Conservation (phyloP, 768 basidiomycete species). For the Dacryopinax primogenitus region DNA sequence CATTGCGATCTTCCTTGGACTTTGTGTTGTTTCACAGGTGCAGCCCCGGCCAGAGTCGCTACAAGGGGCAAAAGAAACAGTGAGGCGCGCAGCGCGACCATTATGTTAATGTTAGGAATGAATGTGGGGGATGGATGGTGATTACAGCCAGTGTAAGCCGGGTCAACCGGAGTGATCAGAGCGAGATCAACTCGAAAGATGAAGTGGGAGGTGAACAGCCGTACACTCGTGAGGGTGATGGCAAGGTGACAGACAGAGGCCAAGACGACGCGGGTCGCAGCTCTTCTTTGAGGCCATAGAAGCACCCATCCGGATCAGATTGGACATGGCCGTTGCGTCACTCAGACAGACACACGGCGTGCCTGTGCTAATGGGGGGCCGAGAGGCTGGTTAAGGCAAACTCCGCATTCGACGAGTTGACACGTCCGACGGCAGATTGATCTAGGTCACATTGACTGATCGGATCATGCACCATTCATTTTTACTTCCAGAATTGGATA, state of each 20-base stretch:
- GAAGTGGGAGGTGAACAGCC: background rate
- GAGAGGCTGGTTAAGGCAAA: background rate
- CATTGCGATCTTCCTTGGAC: background rate
- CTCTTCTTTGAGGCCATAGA: background rate
- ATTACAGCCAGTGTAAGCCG: slow-evolving; percentile 8
- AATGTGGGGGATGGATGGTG: background rate
- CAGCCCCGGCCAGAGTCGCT: background rate
- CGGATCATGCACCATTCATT: background rate
- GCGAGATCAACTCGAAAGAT: slow-evolving; percentile 2
- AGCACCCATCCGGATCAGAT: slow-evolving; percentile 5
- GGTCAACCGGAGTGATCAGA: slow-evolving; percentile 1
- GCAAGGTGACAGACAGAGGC: background rate
- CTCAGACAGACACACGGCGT: background rate
- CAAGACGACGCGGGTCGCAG: background rate
- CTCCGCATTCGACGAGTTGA: background rate
- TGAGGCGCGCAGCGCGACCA: slow-evolving; percentile 8
- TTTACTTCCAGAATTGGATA: background rate
- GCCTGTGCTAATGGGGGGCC: background rate
- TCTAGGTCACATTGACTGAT: background rate
- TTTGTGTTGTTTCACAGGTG: background rate
- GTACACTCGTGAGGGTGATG: slow-evolving; percentile 7
- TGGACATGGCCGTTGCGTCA: slow-evolving; percentile 1
- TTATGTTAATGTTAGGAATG: background rate
- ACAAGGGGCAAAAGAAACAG: background rate
- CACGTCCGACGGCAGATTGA: background rate